Conservation (phyloP, 192 early-diverging fungal genomes). For the Globomyces pollinis-pini region DNA sequence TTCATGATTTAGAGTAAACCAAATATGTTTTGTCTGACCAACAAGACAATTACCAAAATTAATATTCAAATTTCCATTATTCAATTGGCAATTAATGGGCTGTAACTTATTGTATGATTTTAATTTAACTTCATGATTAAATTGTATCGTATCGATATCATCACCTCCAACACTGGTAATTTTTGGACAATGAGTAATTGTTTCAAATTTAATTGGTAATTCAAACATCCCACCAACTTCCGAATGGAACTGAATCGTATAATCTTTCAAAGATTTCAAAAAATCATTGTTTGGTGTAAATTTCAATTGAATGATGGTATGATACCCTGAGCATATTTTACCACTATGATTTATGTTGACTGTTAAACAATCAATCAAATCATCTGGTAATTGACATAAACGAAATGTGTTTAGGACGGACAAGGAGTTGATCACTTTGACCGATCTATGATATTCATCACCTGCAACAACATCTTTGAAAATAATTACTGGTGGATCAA, state of each 20-base stretch:
- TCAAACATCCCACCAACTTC: not conserved
- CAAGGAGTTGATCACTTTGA: slow-evolving; percentile 2
- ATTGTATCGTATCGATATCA: not conserved
- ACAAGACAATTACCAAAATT: slow-evolving; percentile 3
- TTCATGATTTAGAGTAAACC: not conserved
- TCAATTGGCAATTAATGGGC: not conserved
- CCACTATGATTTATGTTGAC: not conserved
- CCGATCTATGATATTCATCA: not conserved
- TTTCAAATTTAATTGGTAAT: not conserved
- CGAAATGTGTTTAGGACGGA: not conserved
- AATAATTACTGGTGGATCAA: not conserved
- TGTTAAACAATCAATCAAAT: not conserved
- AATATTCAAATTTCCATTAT: not conserved
- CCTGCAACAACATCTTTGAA: not conserved
- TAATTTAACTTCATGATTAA: not conserved
- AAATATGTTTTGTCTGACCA: not conserved
- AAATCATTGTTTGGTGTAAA: not conserved
- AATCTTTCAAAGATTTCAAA: not conserved
- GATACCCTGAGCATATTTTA: not conserved
- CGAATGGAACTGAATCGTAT: not conserved
- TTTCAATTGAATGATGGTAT: not conserved
- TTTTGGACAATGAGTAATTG: not conserved
- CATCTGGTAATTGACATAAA: not conserved
- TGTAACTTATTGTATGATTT: not conserved
- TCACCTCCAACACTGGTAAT: slow-evolving; percentile 3